Percentiles rank a stretch among this genome's conserved stretches.
Evolutionary conservation across 2,329 filamentous ascomycete species (phyloP).

Genomic region (Xylariaceae sp.): DNA sequence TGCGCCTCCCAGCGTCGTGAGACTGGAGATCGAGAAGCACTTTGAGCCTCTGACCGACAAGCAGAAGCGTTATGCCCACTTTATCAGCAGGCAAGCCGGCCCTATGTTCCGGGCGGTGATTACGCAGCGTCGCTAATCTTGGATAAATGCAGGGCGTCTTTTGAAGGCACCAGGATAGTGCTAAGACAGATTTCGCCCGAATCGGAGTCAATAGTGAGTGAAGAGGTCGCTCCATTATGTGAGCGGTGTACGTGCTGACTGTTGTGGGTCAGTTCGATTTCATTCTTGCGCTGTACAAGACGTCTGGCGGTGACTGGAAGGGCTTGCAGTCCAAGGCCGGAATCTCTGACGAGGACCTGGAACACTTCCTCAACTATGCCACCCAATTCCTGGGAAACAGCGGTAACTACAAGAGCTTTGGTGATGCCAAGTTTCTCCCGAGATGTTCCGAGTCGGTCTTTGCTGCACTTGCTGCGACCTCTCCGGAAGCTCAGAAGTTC

Average conservation of each 20-base stretch:
- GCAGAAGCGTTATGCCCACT: conserved; percentile 88
- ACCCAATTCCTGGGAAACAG: conserved; percentile 74
- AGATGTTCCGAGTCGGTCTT: conserved; percentile 60
- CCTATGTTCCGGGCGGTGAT: conserved; percentile 14
- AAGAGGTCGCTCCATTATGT: neutral
- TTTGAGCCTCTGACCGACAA: conserved; percentile 72
- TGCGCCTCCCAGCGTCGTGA: conserved; percentile 80
- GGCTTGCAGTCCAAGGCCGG: conserved; percentile 58
- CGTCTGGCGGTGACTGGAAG: conserved; percentile 65
- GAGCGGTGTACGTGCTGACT: conserved; percentile 12
- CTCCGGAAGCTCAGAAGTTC: conserved; percentile 55
- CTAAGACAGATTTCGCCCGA: conserved; percentile 77
- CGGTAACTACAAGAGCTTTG: conserved; percentile 84
- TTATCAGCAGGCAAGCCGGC: conserved; percentile 63
- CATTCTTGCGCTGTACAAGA: conserved; percentile 66
- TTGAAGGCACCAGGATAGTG: conserved; percentile 72
- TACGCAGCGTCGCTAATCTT: conserved; percentile 10
- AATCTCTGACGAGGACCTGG: conserved; percentile 58
- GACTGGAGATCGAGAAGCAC: conserved; percentile 85
- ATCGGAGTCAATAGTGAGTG: conserved; percentile 59
- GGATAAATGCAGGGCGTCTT: conserved; percentile 55
- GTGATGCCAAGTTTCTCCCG: conserved; percentile 78
- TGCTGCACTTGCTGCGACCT: conserved; percentile 57
- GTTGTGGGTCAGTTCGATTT: conserved; percentile 56
- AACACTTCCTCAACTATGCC: conserved; percentile 69